phyloP scores from a whole-genome alignment of 768 basidiomycete genomes.

The Rhodotorula taiwanensis region DNA sequence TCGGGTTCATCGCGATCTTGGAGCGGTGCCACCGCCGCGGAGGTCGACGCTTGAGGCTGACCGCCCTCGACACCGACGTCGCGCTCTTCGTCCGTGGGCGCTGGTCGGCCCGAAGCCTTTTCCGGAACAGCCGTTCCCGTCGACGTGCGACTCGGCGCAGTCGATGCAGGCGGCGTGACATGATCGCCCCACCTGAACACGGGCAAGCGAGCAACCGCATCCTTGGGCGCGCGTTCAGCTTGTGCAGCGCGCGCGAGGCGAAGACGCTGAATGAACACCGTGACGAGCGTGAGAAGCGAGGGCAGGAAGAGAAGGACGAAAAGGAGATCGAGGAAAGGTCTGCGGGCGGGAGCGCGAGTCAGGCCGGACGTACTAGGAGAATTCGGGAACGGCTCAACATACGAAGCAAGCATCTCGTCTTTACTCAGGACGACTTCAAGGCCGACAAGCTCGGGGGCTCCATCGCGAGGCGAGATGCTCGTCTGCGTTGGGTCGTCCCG shows the following conservation, averaged over 20 bases:
- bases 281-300: constrained; percentile 77
- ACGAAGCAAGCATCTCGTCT: constrained; percentile 64
- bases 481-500: constrained; percentile 15
- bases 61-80: constrained; percentile 22
- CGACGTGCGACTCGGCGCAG: constrained; percentile 39
- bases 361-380: no score
- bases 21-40: constrained; percentile 24
- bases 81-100: constrained; percentile 28
- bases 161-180: constrained; percentile 48
- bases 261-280: constrained; percentile 79
- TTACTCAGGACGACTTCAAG: constrained; percentile 44
- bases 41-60: no score
- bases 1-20: not conserved
- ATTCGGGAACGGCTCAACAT: constrained; percentile 42
- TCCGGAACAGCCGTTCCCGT: constrained; percentile 55
- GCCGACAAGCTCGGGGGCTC: not conserved
- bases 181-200: constrained; percentile 68
- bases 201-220: constrained; percentile 67
- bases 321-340: constrained; percentile 45
- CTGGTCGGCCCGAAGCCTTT: constrained; percentile 13
- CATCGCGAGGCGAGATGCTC: constrained; percentile 5
- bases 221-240: constrained; percentile 75
- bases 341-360: constrained; percentile 13
- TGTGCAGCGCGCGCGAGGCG: constrained; percentile 61
- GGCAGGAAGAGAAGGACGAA: constrained; percentile 82